These are phyloP conservation scores for Ganoderma resinaceum DNA, from an alignment of 1,284 basidiomycete genomes.

Conservation along the genomic window DNA sequence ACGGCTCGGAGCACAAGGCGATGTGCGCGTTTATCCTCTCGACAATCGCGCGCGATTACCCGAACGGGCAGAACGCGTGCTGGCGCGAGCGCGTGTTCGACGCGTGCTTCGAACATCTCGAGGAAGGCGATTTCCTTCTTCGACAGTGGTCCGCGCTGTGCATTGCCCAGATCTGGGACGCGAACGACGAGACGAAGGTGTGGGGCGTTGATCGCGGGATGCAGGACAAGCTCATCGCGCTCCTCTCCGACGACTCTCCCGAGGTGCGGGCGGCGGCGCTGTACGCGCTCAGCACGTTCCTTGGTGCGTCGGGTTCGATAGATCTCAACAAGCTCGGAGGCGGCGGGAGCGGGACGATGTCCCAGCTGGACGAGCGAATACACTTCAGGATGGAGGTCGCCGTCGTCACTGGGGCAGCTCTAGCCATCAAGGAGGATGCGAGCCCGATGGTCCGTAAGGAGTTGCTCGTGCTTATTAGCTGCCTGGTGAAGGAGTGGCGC, in stretches of 20 bases:
- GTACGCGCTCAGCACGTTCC: slow-evolving; percentile 92
- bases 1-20: slow-evolving; percentile 95
- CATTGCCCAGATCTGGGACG: slow-evolving; percentile 96
- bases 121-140: slow-evolving; percentile 90
- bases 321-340: slow-evolving; percentile 75
- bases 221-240: slow-evolving; percentile 86
- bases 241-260: slow-evolving; percentile 89
- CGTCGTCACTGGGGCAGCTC: slow-evolving; percentile 76
- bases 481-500: slow-evolving; percentile 94
- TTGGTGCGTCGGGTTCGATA: slow-evolving; percentile 86
- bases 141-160: slow-evolving; percentile 96
- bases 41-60: slow-evolving; percentile 91
- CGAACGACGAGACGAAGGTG: slow-evolving; percentile 90
- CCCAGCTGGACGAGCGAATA: slow-evolving; percentile 81
- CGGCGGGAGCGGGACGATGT: slow-evolving; percentile 87
- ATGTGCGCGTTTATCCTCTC: slow-evolving; percentile 99
- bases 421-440: slow-evolving; percentile 92
- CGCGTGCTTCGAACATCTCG: slow-evolving; percentile 86
- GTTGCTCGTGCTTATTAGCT: slow-evolving; percentile 89
- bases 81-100: slow-evolving; percentile 89
- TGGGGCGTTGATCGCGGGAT: slow-evolving; percentile 84
- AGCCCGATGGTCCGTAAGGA: slow-evolving; percentile 98
- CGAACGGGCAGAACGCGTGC: slow-evolving; percentile 88
- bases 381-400: slow-evolving; percentile 84
- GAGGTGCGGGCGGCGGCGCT: slow-evolving; percentile 94